These are phyloP conservation scores for Zasmidium angulare DNA, from an alignment of 2,329 filamentous ascomycete genomes.

Conservation along the genomic window DNA sequence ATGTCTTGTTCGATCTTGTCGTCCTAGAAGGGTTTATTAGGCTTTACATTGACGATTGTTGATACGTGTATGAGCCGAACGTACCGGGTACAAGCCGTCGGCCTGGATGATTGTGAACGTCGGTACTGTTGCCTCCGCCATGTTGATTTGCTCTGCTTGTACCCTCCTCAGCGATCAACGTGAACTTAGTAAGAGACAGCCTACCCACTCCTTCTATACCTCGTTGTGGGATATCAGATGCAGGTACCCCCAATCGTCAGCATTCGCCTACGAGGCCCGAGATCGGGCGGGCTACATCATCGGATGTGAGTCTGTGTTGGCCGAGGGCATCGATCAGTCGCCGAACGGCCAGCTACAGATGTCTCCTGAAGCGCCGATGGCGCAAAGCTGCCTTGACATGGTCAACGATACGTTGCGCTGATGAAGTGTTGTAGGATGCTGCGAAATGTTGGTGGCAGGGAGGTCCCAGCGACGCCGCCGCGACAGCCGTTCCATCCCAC, in stretches of 20 bases:
- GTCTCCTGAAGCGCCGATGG: no score
- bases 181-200: not conserved
- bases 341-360: no score
- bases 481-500: no score
- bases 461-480: no score
- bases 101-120: conserved; percentile 33
- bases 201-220: not conserved
- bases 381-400: no score
- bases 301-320: conserved; percentile 5
- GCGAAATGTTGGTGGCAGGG: no score
- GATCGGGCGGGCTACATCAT: conserved; percentile 11
- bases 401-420: no score
- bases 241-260: conserved; percentile 5
- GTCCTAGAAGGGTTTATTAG: conserved; percentile 15
- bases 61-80: not conserved
- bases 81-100: conserved; percentile 30
- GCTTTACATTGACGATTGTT: not conserved
- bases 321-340: conserved; percentile 1
- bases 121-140: conserved; percentile 15
- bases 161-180: not conserved
- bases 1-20: conserved; percentile 27
- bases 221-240: not conserved
- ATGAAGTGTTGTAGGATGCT: no score
- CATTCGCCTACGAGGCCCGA: conserved; percentile 14
- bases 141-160: not conserved